Base-by-base conservation (phyloP, 306 rosid genomes). In the Glycine soja region DNA sequence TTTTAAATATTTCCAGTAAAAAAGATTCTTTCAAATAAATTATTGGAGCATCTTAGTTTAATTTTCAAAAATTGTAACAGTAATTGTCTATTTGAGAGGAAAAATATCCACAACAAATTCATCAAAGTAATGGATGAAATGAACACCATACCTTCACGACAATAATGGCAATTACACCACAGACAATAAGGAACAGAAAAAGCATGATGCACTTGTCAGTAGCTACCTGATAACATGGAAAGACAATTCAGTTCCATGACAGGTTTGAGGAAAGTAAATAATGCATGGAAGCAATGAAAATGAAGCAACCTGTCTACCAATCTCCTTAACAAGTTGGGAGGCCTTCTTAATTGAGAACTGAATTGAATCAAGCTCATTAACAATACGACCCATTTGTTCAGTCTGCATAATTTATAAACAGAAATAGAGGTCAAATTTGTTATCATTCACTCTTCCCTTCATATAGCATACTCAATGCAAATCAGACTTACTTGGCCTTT, bases 121-220 rank as follows among this genome's bases (percentile, higher is more conserved):
- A 34, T 50, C 2, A 13, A 83, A 71, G 56, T 70, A 3, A 73
- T 34, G 76, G 70, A 61, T 6, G 74, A 75, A 50, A 52, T 82
- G 42, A 67, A 79, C 56, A 51, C n/a, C 64, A 58, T 93, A 96
- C 99, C 99, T 96, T 96, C 54, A 96, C 99, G 65, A 96, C 77
- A 82, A 96, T 96, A 74, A 93, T 96, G 81, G 98, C 99, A 79
- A 96, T 83, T 42, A 96, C 99, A 80, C 99, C 98, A 56, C 91
- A 86, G 83, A 96, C 98, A 36, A 96, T 89, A 43, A 96, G 97
- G 82, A 93, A 75, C 77, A 96, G 91, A 75, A 96, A 93, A 74
- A 90, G 87, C 99, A 96, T 96, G 90, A 96, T 96, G 90, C 99
- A 96, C 88, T 93, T 96, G 75, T 96, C 99, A 13, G 99, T 96